phyloP scores from a whole-genome alignment of 495 filamentous ascomycete genomes.

The Jackrogersella multiformis region DNA sequence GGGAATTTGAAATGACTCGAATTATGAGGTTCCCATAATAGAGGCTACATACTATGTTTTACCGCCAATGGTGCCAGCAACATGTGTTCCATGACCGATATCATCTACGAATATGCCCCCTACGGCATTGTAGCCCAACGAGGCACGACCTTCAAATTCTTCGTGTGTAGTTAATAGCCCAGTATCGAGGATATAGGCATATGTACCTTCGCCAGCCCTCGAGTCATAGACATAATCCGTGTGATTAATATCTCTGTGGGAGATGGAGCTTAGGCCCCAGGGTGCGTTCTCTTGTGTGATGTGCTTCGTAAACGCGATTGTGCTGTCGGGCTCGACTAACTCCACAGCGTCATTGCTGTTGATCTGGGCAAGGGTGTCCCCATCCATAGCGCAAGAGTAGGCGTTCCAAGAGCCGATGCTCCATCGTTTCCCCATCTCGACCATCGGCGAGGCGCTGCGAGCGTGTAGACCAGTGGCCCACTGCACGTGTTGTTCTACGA shows the following conservation, averaged over 20 bases:
- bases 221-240: conserved; percentile 67
- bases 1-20: not conserved
- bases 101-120: conserved; percentile 54
- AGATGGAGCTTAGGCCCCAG: conserved; percentile 68
- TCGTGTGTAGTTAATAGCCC: conserved; percentile 62
- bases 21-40: not conserved
- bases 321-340: conserved; percentile 35
- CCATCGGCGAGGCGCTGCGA: conserved; percentile 46
- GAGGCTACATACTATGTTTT: conserved; percentile 33
- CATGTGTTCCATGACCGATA: conserved; percentile 72
- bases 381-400: conserved; percentile 53
- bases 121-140: conserved; percentile 63
- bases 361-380: conserved; percentile 48
- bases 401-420: conserved; percentile 52
- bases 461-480: conserved; percentile 45
- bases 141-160: conserved; percentile 64
- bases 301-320: conserved; percentile 36
- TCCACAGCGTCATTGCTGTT: conserved; percentile 50
- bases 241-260: conserved; percentile 54
- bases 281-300: conserved; percentile 58
- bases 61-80: conserved; percentile 67
- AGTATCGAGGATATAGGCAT: conserved; percentile 66
- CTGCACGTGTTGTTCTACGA: conserved; percentile 48
- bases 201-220: conserved; percentile 62
- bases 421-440: conserved; percentile 48